Base-by-base conservation (phyloP, 192 early-diverging fungal genomes). In the Coemansia sp. region DNA sequence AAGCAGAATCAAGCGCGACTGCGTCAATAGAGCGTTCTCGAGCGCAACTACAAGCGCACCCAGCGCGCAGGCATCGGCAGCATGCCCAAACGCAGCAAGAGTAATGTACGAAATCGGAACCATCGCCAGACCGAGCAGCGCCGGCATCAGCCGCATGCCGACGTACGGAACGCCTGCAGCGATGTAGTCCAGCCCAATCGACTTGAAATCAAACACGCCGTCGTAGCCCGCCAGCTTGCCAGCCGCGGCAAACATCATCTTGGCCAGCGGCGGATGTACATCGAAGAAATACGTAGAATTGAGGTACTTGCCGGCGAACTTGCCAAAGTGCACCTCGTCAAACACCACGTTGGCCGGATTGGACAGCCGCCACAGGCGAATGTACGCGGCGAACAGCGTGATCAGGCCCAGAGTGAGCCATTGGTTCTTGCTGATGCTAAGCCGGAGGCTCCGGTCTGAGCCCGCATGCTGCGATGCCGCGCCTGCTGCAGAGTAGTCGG, bases 251-350 rank as follows among this genome's bases (percentile, higher is more conserved):
- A 98, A 85, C 74, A 98, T 66, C 82, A 98, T 79, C 67, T 96
- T 97, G 50, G 93, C 96, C 25, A 98, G 85, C 14, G 94, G 94
- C 35, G 96, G 96, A 68, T 98, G 96, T 0, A 98, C 94, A 72
- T 98, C 96, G 75, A 98, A 95, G 76, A 88, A 98, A 71, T 91
- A 98, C 5, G 87, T 87, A 19, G 90, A 83, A 47, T 86, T 88
- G 59, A 97, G 82, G 64, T 98, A 98, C 76, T 88, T 85, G 54
- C 86, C 85, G 51, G 95, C 96, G 71, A 96, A 98, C 62, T 96
- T 96, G 61, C 96, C 96, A 83, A 98, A 98, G 60, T 98, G 96
- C 38, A 98, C 96, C 81, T 98, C 96, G 77, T 98, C 95, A 74
- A 98, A 98, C 21, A 82, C 79, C 47, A 82, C 82, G 57, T 68